A percentile compares a stretch with the other conserved stretches of the same genome.
These are phyloP conservation scores for Aspergillus glaucus DNA, from an alignment of 2,329 filamentous ascomycete species.

Conservation along the genomic window DNA sequence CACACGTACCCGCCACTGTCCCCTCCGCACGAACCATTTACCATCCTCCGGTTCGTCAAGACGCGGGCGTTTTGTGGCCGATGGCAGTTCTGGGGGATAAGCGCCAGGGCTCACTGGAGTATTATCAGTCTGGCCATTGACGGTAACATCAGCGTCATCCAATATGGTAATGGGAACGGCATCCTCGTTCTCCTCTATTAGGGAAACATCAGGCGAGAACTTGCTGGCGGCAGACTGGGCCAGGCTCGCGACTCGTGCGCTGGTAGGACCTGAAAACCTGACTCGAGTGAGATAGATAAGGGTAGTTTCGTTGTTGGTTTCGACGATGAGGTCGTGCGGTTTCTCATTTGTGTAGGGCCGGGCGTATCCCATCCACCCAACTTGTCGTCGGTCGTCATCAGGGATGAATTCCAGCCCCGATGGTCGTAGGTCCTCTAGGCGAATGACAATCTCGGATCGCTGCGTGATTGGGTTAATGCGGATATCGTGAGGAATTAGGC, in stretches of 20 bases:
- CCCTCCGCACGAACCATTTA: slow-evolving; percentile 55
- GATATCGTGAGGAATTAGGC: slow-evolving; percentile 69
- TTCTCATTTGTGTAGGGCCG: slow-evolving; percentile 78
- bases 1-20: slow-evolving; percentile 55
- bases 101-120: too few relatives aligned
- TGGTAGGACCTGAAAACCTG: slow-evolving; percentile 56
- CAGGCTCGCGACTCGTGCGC: too few relatives aligned
- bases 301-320: slow-evolving; percentile 65
- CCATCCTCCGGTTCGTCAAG: too few relatives aligned
- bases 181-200: too few relatives aligned
- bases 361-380: slow-evolving; percentile 40
- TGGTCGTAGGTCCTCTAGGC: slow-evolving; percentile 81
- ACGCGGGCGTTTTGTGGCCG: too few relatives aligned
- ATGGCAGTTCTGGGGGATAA: too few relatives aligned
- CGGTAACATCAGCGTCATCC: too few relatives aligned
- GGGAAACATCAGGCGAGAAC: too few relatives aligned
- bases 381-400: too few relatives aligned
- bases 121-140: too few relatives aligned
- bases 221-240: too few relatives aligned
- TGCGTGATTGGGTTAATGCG: slow-evolving; percentile 65
- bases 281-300: slow-evolving; percentile 56
- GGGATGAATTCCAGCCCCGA: slow-evolving; percentile 54
- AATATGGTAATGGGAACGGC: too few relatives aligned
- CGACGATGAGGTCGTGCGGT: slow-evolving; percentile 67
- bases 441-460: slow-evolving; percentile 68